phyloP scores from a whole-genome alignment of 129 eudicot genomes.

The Helianthus tuberosus region DNA sequence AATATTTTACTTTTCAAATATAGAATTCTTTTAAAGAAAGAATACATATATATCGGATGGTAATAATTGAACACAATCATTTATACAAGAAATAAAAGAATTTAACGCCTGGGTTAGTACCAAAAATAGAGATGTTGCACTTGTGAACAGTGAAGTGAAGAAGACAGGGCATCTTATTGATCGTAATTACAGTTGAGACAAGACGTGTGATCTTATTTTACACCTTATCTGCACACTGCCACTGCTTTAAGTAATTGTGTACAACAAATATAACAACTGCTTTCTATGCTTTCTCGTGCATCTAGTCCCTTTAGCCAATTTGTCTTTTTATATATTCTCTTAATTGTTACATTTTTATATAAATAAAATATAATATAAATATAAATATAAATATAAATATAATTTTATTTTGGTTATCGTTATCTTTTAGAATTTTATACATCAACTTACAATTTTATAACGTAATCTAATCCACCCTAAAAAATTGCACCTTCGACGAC shows the following conservation, averaged over 20 bases:
- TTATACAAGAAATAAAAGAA: conserved; percentile 21
- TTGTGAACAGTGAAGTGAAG: conserved; percentile 31
- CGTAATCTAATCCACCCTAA: conserved; percentile 20
- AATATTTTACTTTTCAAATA: too few relatives aligned
- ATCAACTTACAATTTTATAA: conserved; percentile 8
- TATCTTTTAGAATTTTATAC: not conserved
- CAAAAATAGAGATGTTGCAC: conserved; percentile 31
- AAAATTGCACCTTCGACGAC: conserved; percentile 12
- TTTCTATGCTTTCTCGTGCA: conserved; percentile 25
- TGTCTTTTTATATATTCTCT: not conserved
- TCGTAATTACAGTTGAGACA: conserved; percentile 30
- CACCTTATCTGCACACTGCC: conserved; percentile 20
- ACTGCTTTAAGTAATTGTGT: conserved; percentile 22
- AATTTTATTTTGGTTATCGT: not conserved
- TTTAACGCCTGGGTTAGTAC: conserved; percentile 17
- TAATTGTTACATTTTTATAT: not conserved
- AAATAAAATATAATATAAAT: too few relatives aligned
- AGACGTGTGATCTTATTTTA: conserved; percentile 37
- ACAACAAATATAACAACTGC: conserved; percentile 20
- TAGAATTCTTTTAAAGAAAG: not conserved
- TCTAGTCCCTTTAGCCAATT: conserved; percentile 12
- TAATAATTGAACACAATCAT: conserved; percentile 22
- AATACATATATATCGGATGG: not conserved
- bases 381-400: too few relatives aligned
- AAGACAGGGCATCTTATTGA: conserved; percentile 29